Evolutionary conservation across 345 rosid genomes (phyloP).

Genomic region (Aquilaria malaccensis): DNA sequence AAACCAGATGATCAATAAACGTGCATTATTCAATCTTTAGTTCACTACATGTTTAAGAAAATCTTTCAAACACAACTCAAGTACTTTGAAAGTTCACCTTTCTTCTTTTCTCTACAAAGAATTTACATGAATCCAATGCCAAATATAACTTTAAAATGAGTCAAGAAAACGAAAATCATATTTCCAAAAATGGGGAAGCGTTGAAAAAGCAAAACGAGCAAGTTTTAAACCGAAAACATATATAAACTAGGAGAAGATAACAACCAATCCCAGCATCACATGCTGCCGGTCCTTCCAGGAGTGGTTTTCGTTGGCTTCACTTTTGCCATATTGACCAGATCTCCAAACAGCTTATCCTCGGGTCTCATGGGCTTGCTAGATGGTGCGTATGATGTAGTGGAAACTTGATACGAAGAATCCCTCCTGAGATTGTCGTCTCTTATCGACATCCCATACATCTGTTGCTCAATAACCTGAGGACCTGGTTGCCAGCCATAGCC

Average conservation of each 20-base stretch:
- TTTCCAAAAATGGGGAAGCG: conserved; percentile 9
- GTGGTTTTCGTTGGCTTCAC: conserved; percentile 62
- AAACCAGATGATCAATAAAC: too few species aligned
- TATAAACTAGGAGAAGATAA: background rate
- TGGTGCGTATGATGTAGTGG: conserved; percentile 46
- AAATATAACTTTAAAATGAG: conserved; percentile 26
- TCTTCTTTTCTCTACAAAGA: conserved; percentile 33
- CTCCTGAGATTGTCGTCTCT: conserved; percentile 43
- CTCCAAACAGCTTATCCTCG: conserved; percentile 91
- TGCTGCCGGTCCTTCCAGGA: conserved; percentile 73
- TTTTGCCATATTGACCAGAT: conserved; percentile 88
- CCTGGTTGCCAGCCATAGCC: conserved; percentile 72
- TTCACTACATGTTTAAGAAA: too few species aligned
- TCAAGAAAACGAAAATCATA: conserved; percentile 17
- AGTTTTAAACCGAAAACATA: conserved; percentile 13
- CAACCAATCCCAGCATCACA: conserved; percentile 32
- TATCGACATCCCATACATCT: conserved; percentile 63
- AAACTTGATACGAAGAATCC: conserved; percentile 42
- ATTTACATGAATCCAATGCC: conserved; percentile 43
- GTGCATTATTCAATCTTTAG: too few species aligned
- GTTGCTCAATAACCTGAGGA: conserved; percentile 62
- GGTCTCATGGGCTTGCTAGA: conserved; percentile 59
- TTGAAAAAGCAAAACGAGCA: background rate
- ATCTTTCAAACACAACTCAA: too few species aligned
- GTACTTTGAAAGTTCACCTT: conserved; percentile 4